Evolutionary conservation across 768 basidiomycete species (phyloP).

Genomic region (Termitomyces sp.): DNA sequence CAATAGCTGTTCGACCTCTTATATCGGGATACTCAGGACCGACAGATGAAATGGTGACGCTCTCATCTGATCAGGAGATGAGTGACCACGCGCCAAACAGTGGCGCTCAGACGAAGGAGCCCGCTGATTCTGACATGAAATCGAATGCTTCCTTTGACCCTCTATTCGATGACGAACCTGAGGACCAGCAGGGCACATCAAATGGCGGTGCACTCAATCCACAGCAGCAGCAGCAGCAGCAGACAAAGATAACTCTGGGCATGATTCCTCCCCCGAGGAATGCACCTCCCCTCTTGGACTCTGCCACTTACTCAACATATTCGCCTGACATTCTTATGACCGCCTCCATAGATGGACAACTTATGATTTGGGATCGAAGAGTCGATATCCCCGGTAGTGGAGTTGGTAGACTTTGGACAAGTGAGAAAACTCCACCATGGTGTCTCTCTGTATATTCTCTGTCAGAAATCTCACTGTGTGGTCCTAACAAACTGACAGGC

Average conservation of each 20-base stretch:
- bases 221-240: conserved; percentile 15
- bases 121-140: conserved; percentile 49
- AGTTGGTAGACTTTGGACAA: conserved; percentile 82
- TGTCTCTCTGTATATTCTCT: conserved; percentile 73
- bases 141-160: conserved; percentile 85
- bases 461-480: not conserved
- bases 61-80: conserved; percentile 1
- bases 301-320: conserved; percentile 51
- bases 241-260: conserved; percentile 18
- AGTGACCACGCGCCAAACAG: not conserved
- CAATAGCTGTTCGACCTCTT: conserved; percentile 71
- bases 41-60: conserved; percentile 1
- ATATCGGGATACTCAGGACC: conserved; percentile 29
- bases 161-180: conserved; percentile 76
- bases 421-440: conserved; percentile 93
- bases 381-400: conserved; percentile 58
- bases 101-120: conserved; percentile 3
- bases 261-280: conserved; percentile 60
- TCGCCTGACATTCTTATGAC: conserved; percentile 86
- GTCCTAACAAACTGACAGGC: conserved; percentile 45
- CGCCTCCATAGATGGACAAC: conserved; percentile 86
- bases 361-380: conserved; percentile 88
- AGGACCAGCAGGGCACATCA: conserved; percentile 1
- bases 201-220: conserved; percentile 12
- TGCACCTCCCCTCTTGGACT: conserved; percentile 69